Conservation (phyloP, 371 early-diverging fungal species). For the Sporodiniella umbellata region DNA sequence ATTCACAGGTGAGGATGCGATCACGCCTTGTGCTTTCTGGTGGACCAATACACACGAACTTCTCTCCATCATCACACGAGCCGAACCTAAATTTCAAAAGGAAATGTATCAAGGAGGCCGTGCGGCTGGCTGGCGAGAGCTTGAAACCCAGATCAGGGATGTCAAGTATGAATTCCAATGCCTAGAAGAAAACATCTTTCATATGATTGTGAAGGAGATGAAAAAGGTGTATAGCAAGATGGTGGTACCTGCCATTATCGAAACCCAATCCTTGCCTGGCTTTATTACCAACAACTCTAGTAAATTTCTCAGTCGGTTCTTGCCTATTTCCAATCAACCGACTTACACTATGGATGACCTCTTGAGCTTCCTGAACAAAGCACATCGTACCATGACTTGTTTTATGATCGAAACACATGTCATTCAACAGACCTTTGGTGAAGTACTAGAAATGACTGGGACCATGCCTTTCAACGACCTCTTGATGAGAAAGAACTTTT, state of each 20-base stretch:
- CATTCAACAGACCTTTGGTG: constrained; percentile 78
- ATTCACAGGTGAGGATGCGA: constrained; percentile 55
- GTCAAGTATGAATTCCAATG: constrained; percentile 69
- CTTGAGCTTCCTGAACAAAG: constrained; percentile 85
- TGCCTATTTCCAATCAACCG: constrained; percentile 69
- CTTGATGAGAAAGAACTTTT: constrained; percentile 87
- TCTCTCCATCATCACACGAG: constrained; percentile 54
- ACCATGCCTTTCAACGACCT: constrained; percentile 92
- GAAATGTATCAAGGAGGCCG: constrained; percentile 20
- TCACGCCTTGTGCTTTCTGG: constrained; percentile 82
- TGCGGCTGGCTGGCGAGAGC: constrained; percentile 49
- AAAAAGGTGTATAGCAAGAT: constrained; percentile 89
- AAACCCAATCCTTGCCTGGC: constrained; percentile 87
- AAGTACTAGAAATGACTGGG: constrained; percentile 88
- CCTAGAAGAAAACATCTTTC: constrained; percentile 67
- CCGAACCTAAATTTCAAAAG: constrained; percentile 30
- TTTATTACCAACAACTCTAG: constrained; percentile 86
- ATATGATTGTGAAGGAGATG: constrained; percentile 90
- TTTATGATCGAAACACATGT: constrained; percentile 88
- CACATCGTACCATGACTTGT: constrained; percentile 89
- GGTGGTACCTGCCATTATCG: constrained; percentile 93
- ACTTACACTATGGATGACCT: constrained; percentile 89
- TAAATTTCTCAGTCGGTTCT: constrained; percentile 76
- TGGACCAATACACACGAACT: constrained; percentile 93
- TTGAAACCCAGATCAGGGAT: constrained; percentile 72